Evolutionary conservation across 1,139 yeast species (phyloP).

Genomic region (Candida sanyaensis): DNA sequence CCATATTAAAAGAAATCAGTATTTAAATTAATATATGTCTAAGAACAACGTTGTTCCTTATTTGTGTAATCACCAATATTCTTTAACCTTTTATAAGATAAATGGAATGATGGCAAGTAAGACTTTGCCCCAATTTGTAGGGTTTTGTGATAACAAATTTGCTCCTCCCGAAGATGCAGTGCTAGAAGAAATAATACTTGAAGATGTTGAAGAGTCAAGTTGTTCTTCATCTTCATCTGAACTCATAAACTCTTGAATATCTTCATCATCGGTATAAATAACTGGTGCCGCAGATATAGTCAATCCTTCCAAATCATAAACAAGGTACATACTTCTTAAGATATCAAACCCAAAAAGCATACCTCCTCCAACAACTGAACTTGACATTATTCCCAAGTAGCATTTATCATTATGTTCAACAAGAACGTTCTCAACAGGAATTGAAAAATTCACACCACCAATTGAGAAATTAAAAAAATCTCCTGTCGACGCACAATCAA

Average conservation of each 20-base stretch:
- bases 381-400: constrained; percentile 20
- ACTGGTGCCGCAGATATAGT: constrained; percentile 4
- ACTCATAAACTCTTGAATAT: constrained; percentile 16
- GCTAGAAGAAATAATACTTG: no score
- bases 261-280: background rate
- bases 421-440: constrained; percentile 26
- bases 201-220: no score
- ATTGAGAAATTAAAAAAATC: constrained; percentile 29
- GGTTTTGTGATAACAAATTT: no score
- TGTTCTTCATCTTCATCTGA: no score
- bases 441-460: constrained; percentile 27
- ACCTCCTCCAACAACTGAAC: constrained; percentile 10
- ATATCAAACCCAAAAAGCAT: constrained; percentile 25
- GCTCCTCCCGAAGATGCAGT: no score
- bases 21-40: no score
- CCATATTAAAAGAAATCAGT: no score
- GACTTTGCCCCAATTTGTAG: no score
- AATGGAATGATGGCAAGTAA: no score
- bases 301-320: constrained; percentile 24
- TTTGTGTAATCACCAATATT: no score
- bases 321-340: constrained; percentile 27
- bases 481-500: constrained; percentile 16
- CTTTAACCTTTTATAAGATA: no score
- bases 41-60: no score
- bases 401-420: constrained; percentile 12